A percentile compares a stretch with the other conserved stretches of the same genome.
Evolutionary conservation across 352 stramenopile genomes (phyloP).

Genomic region (Phytophthora melonis): DNA sequence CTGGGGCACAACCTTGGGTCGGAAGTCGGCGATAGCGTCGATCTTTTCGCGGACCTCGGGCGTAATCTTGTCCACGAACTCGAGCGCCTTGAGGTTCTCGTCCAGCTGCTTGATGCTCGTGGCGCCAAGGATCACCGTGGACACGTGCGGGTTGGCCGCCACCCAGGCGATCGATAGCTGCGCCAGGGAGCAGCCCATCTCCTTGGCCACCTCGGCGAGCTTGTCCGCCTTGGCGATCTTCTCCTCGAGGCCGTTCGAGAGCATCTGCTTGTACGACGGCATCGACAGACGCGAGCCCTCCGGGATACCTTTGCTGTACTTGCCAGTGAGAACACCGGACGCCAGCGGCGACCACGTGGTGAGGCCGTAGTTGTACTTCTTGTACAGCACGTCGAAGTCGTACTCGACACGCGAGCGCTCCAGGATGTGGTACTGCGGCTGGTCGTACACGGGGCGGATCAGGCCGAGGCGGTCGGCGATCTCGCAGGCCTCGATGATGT

Average conservation of each 20-base stretch:
- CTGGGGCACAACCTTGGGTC: slow-evolving; percentile 39
- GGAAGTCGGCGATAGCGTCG: slow-evolving; percentile 56
- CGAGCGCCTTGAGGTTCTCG: slow-evolving; percentile 64
- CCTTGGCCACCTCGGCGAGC: slow-evolving; percentile 57
- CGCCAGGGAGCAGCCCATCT: slow-evolving; percentile 65
- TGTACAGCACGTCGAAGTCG: slow-evolving; percentile 67
- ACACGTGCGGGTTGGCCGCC: slow-evolving; percentile 63
- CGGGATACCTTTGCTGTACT: slow-evolving; percentile 72
- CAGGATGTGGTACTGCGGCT: slow-evolving; percentile 83
- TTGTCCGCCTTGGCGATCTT: slow-evolving; percentile 49
- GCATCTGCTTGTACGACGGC: slow-evolving; percentile 45
- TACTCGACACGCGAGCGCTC: slow-evolving; percentile 73
- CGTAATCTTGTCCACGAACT: slow-evolving; percentile 60
- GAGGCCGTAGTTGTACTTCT: slow-evolving; percentile 77
- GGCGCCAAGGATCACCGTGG: slow-evolving; percentile 65
- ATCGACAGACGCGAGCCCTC: slow-evolving; percentile 61
- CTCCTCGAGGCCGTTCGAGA: slow-evolving; percentile 53
- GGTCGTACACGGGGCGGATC: slow-evolving; percentile 57
- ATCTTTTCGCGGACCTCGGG: slow-evolving; percentile 62
- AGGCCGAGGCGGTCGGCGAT: slow-evolving; percentile 49
- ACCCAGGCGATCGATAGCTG: slow-evolving; percentile 59
- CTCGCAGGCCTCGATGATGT: slow-evolving; percentile 69
- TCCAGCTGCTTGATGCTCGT: slow-evolving; percentile 71
- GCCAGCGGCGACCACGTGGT: slow-evolving; percentile 78
- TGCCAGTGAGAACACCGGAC: slow-evolving; percentile 73